Evolutionary conservation across 352 stramenopile species (phyloP).

Genomic region (Pythium phragmiticola): DNA sequence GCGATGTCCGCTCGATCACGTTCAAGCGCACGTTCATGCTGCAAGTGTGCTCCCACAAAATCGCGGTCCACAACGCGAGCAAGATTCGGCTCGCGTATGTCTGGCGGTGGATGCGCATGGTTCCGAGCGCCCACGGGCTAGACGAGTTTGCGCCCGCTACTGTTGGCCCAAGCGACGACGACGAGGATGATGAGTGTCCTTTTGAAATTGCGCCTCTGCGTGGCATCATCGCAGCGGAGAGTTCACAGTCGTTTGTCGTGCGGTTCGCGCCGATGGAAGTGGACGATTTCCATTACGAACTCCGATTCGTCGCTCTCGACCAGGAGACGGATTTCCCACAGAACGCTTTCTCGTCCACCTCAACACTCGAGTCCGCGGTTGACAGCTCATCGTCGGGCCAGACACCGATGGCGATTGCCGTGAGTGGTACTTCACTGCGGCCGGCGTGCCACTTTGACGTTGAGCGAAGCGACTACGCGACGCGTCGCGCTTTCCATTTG

Average conservation of each 20-base stretch:
- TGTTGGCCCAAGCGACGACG: constrained; percentile 4
- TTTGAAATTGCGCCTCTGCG: constrained; percentile 80
- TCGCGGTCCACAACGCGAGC: constrained; percentile 68
- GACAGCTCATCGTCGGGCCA: neutral
- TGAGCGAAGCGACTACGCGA: constrained; percentile 86
- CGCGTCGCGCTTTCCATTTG: constrained; percentile 60
- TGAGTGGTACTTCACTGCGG: constrained; percentile 76
- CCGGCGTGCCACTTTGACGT: constrained; percentile 94
- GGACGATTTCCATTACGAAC: constrained; percentile 78
- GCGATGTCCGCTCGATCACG: constrained; percentile 49
- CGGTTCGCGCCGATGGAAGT: constrained; percentile 92
- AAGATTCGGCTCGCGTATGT: constrained; percentile 59
- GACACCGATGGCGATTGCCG: constrained; percentile 39
- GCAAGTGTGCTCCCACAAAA: constrained; percentile 74
- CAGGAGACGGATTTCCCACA: neutral
- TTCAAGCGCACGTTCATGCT: constrained; percentile 90
- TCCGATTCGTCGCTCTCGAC: constrained; percentile 40
- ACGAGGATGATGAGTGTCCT: constrained; percentile 65
- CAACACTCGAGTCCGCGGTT: neutral
- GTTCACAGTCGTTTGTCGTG: constrained; percentile 72
- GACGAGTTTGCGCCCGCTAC: constrained; percentile 14
- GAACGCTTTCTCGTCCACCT: neutral
- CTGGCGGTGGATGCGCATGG: constrained; percentile 54
- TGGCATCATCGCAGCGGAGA: constrained; percentile 58
- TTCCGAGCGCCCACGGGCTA: constrained; percentile 1